Evolutionary conservation across 495 filamentous ascomycete genomes (phyloP).

Genomic region (Trichoderma gamsii): DNA sequence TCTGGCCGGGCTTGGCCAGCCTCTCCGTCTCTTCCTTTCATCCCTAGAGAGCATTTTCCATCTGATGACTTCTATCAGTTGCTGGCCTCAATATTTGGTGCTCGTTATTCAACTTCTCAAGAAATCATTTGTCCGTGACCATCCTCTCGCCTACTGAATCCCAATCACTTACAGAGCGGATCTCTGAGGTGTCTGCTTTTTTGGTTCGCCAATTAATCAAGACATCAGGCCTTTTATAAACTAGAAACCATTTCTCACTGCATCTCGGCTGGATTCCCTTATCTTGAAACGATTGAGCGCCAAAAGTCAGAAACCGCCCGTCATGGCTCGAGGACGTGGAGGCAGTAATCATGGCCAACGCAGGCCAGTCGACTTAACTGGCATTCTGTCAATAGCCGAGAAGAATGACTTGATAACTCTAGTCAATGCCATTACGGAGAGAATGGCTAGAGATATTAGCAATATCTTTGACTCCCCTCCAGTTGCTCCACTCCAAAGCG

Average conservation of each 20-base stretch:
- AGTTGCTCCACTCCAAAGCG: constrained; percentile 21
- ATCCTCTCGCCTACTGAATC: not conserved
- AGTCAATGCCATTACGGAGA: constrained; percentile 38
- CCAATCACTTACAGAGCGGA: not conserved
- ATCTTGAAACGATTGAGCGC: not conserved
- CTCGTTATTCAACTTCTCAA: not conserved
- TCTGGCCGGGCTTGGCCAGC: not conserved
- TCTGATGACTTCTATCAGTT: not conserved
- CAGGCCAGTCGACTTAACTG: constrained; percentile 28
- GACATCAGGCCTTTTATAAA: too few species aligned
- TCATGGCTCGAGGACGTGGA: constrained; percentile 10
- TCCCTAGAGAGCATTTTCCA: not conserved
- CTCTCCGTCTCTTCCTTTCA: not conserved
- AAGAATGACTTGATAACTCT: constrained; percentile 32
- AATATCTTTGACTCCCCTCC: constrained; percentile 40
- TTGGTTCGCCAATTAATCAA: not conserved
- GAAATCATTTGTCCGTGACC: not conserved
- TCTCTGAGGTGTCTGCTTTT: not conserved
- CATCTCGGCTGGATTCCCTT: not conserved
- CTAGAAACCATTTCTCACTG: not conserved
- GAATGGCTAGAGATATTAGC: constrained; percentile 42
- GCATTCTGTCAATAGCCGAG: constrained; percentile 25
- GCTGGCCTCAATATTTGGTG: not conserved
- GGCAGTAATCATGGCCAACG: not conserved
- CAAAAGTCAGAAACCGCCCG: not conserved